A percentile compares a stretch with the other conserved stretches of the same genome.
phyloP scores from a whole-genome alignment of 192 early-diverging fungal species.

The Gigaspora rosea region DNA sequence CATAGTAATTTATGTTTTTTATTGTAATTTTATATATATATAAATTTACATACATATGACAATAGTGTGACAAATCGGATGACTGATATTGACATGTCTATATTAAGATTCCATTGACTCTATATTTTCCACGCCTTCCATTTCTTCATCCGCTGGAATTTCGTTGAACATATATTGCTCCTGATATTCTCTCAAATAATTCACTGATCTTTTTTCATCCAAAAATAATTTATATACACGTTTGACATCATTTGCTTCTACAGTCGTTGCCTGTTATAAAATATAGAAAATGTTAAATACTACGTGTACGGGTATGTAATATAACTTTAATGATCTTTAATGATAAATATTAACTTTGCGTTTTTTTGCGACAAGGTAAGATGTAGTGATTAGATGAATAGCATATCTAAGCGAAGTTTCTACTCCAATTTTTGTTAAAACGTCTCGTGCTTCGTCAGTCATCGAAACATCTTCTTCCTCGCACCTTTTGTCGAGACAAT shows the following conservation, averaged over 20 bases:
- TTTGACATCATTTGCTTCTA: slow-evolving; percentile 94
- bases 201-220: slow-evolving; percentile 94
- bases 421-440: slow-evolving; percentile 87
- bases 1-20: too few species aligned
- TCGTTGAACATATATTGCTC: slow-evolving; percentile 94
- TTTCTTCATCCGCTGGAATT: slow-evolving; percentile 38
- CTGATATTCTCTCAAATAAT: slow-evolving; percentile 93
- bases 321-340: slow-evolving; percentile 1
- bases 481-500: slow-evolving; percentile 44
- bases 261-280: slow-evolving; percentile 64
- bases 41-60: too few species aligned
- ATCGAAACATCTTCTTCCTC: slow-evolving; percentile 94
- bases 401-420: slow-evolving; percentile 93
- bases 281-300: background rate
- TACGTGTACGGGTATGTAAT: background rate
- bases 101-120: background rate
- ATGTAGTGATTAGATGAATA: slow-evolving; percentile 97
- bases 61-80: too few species aligned
- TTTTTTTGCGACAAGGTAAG: slow-evolving; percentile 86
- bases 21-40: too few species aligned
- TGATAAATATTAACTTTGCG: slow-evolving; percentile 59
- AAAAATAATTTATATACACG: slow-evolving; percentile 94
- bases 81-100: too few species aligned
- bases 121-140: slow-evolving; percentile 21
- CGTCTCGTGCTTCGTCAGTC: slow-evolving; percentile 80